phyloP scores from a whole-genome alignment of 345 rosid genomes.

The Eucalyptus cloeziana region DNA sequence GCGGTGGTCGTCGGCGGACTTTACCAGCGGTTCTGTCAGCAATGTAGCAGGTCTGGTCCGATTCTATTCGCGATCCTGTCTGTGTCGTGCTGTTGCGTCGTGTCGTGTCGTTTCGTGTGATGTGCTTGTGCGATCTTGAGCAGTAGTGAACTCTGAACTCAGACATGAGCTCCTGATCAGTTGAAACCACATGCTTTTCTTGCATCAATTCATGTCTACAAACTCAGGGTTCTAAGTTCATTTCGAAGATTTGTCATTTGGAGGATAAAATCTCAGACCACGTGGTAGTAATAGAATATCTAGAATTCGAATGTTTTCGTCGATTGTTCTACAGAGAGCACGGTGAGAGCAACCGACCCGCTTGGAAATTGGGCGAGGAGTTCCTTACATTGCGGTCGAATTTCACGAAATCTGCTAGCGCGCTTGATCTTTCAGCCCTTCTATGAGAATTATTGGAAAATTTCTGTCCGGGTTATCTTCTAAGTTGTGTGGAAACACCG shows the following conservation, averaged over 20 bases:
- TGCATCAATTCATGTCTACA: neutral
- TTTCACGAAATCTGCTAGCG: neutral
- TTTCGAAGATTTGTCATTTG: neutral
- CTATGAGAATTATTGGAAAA: neutral
- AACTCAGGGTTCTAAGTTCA: neutral
- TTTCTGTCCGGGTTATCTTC: neutral
- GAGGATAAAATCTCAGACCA: neutral
- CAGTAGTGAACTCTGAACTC: neutral
- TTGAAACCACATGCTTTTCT: neutral
- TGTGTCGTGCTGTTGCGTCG: too few relatives aligned
- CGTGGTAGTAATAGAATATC: neutral
- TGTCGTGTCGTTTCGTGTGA: too few relatives aligned
- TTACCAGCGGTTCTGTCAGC: conserved; percentile 67
- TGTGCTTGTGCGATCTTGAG: neutral
- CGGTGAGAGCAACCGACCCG: neutral
- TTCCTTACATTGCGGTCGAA: neutral
- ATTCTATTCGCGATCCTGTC: neutral
- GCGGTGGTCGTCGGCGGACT: conserved; percentile 42
- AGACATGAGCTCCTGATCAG: neutral
- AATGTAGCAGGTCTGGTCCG: conserved; percentile 57
- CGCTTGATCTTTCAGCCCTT: neutral
- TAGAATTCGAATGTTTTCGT: neutral
- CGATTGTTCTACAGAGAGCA: neutral
- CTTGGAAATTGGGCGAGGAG: neutral
- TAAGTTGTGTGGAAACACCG: neutral